These are phyloP conservation scores for Aureobasidium sp. DNA, from an alignment of 2,329 filamentous ascomycete genomes.

Conservation along the genomic window DNA sequence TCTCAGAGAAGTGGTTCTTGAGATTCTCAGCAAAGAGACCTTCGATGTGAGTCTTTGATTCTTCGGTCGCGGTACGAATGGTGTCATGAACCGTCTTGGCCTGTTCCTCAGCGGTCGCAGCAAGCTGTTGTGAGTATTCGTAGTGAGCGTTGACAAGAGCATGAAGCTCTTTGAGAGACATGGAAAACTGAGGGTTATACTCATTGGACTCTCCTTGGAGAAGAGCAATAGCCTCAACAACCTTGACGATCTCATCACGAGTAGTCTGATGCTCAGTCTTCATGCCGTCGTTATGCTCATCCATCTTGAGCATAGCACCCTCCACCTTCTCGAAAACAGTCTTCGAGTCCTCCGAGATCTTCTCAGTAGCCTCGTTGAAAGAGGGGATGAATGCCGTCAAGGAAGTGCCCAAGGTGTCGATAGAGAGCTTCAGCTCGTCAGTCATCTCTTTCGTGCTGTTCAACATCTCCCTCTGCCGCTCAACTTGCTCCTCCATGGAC, in stretches of 20 bases:
- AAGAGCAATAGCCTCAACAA: slow-evolving; percentile 63
- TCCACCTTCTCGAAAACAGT: slow-evolving; percentile 79
- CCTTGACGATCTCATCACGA: slow-evolving; percentile 70
- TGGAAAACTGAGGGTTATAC: slow-evolving; percentile 80
- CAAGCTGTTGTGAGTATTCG: slow-evolving; percentile 67
- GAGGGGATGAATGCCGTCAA: slow-evolving; percentile 45
- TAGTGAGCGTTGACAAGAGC: slow-evolving; percentile 77
- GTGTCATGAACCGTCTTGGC: slow-evolving; percentile 39
- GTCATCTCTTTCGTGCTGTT: slow-evolving; percentile 69
- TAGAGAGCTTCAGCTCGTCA: slow-evolving; percentile 78
- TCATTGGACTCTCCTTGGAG: slow-evolving; percentile 74
- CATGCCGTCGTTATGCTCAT: slow-evolving; percentile 65
- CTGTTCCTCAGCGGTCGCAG: slow-evolving; percentile 29
- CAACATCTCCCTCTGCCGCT: slow-evolving; percentile 66
- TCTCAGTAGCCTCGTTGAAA: slow-evolving; percentile 64
- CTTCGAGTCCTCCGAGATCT: slow-evolving; percentile 79
- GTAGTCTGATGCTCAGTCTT: slow-evolving; percentile 78
- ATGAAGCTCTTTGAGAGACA: slow-evolving; percentile 79
- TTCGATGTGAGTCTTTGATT: slow-evolving; percentile 36
- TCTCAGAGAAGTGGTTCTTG: slow-evolving; percentile 17
- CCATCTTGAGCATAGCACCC: slow-evolving; percentile 65
- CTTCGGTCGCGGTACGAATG: slow-evolving; percentile 35
- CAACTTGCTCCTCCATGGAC: slow-evolving; percentile 64
- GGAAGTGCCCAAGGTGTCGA: slow-evolving; percentile 73
- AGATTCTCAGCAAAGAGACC: slow-evolving; percentile 27